phyloP scores from a whole-genome alignment of 2,329 filamentous ascomycete species.

The Cercospora janseana region DNA sequence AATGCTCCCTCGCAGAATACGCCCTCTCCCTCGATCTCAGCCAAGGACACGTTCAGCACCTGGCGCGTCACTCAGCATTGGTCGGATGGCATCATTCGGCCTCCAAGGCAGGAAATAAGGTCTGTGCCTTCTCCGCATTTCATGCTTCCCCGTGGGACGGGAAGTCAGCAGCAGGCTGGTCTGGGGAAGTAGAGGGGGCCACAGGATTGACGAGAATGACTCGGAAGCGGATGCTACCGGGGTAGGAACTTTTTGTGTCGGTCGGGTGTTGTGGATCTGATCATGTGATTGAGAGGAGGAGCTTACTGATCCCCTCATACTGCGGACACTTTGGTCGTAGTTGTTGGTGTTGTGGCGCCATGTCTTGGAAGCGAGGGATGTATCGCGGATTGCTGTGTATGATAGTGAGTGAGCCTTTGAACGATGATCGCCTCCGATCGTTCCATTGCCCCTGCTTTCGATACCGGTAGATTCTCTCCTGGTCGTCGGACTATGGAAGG shows the following conservation, averaged over 20 bases:
- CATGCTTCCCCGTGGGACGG: conserved; percentile 9
- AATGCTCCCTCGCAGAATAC: not conserved
- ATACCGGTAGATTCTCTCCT: not conserved
- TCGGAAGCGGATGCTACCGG: not conserved
- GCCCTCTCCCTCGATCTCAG: not conserved
- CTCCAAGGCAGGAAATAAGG: conserved; percentile 2
- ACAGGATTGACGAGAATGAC: conserved; percentile 6
- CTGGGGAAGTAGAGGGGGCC: not conserved
- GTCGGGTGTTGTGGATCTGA: too few species aligned
- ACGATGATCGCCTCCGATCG: not conserved
- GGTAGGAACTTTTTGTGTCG: not conserved
- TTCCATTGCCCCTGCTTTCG: too few species aligned
- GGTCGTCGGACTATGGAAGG: too few species aligned
- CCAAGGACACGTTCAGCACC: conserved; percentile 5
- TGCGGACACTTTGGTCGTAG: too few species aligned
- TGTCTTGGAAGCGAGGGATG: too few species aligned
- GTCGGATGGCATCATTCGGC: not conserved
- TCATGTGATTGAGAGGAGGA: not conserved
- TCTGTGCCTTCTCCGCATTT: conserved; percentile 13
- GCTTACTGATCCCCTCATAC: too few species aligned
- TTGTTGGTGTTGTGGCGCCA: too few species aligned
- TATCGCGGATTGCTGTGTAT: conserved; percentile 1
- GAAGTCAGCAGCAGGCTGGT: not conserved
- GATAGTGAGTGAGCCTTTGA: not conserved
- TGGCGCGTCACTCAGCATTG: conserved; percentile 1